A percentile compares a stretch with the other conserved stretches of the same genome.
Conservation (phyloP, 148 eudicot genomes). For the Spergularia marina region DNA sequence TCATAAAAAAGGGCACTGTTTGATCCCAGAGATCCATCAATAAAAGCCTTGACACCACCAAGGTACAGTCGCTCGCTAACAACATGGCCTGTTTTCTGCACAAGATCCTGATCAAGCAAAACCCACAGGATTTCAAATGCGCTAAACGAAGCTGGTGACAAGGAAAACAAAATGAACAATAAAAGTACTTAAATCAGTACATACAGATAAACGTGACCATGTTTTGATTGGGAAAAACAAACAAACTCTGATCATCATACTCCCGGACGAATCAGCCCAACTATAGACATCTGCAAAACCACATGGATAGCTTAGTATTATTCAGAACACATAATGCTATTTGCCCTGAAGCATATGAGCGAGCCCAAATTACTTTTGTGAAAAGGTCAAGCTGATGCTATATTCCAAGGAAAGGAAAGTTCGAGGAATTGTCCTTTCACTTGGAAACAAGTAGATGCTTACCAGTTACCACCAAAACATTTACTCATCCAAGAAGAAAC, state of each 20-base stretch:
- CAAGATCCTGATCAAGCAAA: slow-evolving; percentile 50
- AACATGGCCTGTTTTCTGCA: slow-evolving; percentile 50
- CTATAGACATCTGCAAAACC: slow-evolving; percentile 72
- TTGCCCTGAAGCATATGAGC: too few species aligned
- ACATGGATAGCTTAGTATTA: background rate
- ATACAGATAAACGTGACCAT: slow-evolving; percentile 80
- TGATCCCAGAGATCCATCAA: slow-evolving; percentile 96
- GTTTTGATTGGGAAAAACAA: slow-evolving; percentile 82
- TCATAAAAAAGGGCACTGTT: slow-evolving; percentile 88
- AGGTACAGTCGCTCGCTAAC: slow-evolving; percentile 80
- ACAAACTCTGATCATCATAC: slow-evolving; percentile 82
- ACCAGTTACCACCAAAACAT: too few species aligned
- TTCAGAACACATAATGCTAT: too few species aligned
- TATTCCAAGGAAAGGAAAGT: too few species aligned
- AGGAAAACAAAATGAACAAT: slow-evolving; percentile 3
- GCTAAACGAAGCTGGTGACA: background rate
- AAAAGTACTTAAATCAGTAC: slow-evolving; percentile 6
- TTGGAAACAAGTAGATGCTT: too few species aligned
- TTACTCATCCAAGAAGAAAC: too few species aligned
- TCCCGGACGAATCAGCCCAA: slow-evolving; percentile 74
- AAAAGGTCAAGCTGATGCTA: too few species aligned
- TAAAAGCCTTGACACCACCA: slow-evolving; percentile 90
- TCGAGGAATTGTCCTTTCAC: too few species aligned
- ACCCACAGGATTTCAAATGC: slow-evolving; percentile 5
- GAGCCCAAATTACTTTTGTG: too few species aligned